Evolutionary conservation across 2,329 filamentous ascomycete genomes (phyloP).

Genomic region (Gliomastix tumulicola): DNA sequence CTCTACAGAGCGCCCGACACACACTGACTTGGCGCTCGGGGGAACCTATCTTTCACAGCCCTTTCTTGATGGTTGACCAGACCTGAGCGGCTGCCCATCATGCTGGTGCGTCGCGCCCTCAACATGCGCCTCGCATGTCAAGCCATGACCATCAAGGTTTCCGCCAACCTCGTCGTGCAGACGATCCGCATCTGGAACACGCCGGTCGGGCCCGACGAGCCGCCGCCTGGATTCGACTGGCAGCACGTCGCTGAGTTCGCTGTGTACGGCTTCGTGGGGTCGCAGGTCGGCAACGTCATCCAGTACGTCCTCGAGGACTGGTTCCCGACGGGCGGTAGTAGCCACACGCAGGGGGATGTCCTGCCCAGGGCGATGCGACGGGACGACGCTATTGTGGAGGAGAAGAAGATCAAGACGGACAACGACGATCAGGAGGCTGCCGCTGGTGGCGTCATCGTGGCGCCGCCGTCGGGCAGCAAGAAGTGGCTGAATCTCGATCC

Average conservation of each 20-base stretch:
- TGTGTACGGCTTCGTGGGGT: conserved; percentile 23
- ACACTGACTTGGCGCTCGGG: too few relatives aligned
- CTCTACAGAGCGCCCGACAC: too few relatives aligned
- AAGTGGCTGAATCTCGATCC: conserved; percentile 11
- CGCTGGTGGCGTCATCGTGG: too few relatives aligned
- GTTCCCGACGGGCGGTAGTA: conserved; percentile 19
- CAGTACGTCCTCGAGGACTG: conserved; percentile 25
- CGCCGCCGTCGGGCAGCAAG: not conserved
- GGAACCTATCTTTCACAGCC: too few relatives aligned
- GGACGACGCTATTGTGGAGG: conserved; percentile 7
- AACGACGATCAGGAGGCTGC: conserved; percentile 4
- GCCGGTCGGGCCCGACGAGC: conserved; percentile 9
- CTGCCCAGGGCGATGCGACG: too few relatives aligned
- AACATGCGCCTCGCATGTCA: conserved; percentile 18
- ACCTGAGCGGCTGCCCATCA: too few relatives aligned
- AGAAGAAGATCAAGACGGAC: conserved; percentile 15
- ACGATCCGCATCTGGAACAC: conserved; percentile 8
- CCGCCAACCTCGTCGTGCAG: conserved; percentile 21
- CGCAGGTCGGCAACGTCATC: conserved; percentile 25
- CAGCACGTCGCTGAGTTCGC: conserved; percentile 27
- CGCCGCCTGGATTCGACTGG: conserved; percentile 17
- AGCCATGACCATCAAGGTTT: conserved; percentile 19
- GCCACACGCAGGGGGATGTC: conserved; percentile 9
- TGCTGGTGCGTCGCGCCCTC: conserved; percentile 5
- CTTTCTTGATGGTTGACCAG: too few relatives aligned